Evolutionary conservation across 2,329 filamentous ascomycete genomes (phyloP).

Genomic region (Aphanoascus verrucosus): DNA sequence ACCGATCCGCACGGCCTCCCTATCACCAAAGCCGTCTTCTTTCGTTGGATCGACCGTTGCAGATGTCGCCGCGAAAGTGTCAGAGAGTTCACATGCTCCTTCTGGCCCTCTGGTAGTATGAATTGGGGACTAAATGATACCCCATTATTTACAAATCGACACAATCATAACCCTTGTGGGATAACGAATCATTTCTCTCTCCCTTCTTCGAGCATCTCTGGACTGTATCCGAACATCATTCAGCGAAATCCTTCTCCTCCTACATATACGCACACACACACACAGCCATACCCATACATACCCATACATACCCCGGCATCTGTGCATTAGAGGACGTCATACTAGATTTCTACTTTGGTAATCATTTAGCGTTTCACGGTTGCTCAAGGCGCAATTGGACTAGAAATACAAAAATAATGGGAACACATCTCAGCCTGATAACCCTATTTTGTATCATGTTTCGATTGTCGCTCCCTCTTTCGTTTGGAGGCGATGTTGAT

Average conservation of each 20-base stretch:
- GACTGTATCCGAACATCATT: background rate
- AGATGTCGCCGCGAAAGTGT: background rate
- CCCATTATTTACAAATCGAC: background rate
- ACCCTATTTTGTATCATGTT: too few species aligned
- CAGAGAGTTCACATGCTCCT: background rate
- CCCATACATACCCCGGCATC: too few species aligned
- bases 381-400: background rate
- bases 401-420: background rate
- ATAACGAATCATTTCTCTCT: too few species aligned
- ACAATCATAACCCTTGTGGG: too few species aligned
- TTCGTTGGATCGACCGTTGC: background rate
- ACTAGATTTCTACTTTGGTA: background rate
- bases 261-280: too few species aligned
- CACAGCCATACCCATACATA: too few species aligned
- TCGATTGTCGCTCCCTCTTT: too few species aligned
- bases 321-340: background rate
- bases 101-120: conserved; percentile 1
- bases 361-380: background rate
- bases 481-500: too few species aligned
- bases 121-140: background rate
- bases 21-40: background rate
- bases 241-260: background rate
- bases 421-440: background rate
- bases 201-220: too few species aligned
- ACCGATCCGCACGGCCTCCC: background rate